Evolutionary conservation across 2,329 filamentous ascomycete genomes (phyloP).

Genomic region (Emmonsiellopsis sp.): DNA sequence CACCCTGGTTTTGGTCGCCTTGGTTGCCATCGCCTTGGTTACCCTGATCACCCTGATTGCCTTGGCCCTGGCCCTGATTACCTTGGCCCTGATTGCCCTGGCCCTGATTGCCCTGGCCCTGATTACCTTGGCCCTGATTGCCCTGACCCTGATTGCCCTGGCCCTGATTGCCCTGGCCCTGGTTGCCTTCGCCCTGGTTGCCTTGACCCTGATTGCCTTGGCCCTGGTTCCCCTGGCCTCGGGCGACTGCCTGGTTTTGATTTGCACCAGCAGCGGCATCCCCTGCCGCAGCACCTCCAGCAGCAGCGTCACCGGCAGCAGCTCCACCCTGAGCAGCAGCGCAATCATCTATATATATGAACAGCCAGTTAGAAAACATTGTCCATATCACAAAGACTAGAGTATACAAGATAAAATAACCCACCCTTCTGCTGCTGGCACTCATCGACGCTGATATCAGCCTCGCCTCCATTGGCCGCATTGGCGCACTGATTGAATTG

Average conservation of each 20-base stretch:
- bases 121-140: too few species aligned
- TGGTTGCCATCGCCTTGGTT: not conserved
- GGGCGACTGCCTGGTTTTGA: not conserved
- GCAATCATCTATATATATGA: not conserved
- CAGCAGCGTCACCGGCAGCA: not conserved
- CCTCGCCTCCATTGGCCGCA: not conserved
- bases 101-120: too few species aligned
- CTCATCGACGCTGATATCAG: not conserved
- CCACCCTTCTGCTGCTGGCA: not conserved
- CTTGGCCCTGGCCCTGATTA: too few species aligned
- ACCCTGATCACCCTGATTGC: too few species aligned
- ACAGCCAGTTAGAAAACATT: not conserved
- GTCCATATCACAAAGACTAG: not conserved
- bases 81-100: too few species aligned
- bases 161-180: too few species aligned
- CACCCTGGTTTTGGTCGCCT: not conserved
- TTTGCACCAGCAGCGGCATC: not conserved
- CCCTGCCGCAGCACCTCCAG: not conserved
- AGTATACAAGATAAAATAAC: not conserved
- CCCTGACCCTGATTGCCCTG: not conserved
- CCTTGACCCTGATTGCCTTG: too few species aligned
- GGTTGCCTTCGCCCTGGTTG: too few species aligned
- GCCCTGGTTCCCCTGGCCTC: not conserved
- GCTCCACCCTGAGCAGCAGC: not conserved
- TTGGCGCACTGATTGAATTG: slow-evolving; percentile 1